A percentile compares a stretch with the other conserved stretches of the same genome.
Conservation (phyloP, 192 early-diverging fungal genomes). For the Podila clonocystis region DNA sequence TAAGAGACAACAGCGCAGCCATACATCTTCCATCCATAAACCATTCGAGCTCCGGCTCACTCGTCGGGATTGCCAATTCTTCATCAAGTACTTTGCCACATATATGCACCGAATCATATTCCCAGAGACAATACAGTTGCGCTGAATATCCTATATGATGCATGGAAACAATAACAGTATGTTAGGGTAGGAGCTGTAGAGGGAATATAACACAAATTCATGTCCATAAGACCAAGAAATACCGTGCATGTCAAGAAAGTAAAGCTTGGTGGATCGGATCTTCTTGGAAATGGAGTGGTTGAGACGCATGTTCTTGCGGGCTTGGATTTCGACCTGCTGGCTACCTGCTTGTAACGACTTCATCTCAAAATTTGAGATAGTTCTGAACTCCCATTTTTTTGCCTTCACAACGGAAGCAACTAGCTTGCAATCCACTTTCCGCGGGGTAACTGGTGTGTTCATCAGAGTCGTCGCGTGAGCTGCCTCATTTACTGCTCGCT, state of each 20-base stretch:
- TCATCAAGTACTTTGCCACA: slow-evolving; percentile 22
- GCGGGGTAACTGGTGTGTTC: no score
- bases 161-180: slow-evolving; percentile 7
- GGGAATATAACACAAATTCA: slow-evolving; percentile 2
- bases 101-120: slow-evolving; percentile 22
- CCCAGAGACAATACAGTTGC: slow-evolving; percentile 32
- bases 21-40: slow-evolving; percentile 20
- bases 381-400: slow-evolving; percentile 22
- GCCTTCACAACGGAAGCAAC: slow-evolving; percentile 27
- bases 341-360: slow-evolving; percentile 11
- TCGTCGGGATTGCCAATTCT: slow-evolving; percentile 30
- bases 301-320: not conserved
- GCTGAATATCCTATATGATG: slow-evolving; percentile 20
- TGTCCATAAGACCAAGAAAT: slow-evolving; percentile 4
- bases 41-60: slow-evolving; percentile 27
- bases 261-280: slow-evolving; percentile 9
- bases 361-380: slow-evolving; percentile 28
- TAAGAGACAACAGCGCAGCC: slow-evolving; percentile 14
- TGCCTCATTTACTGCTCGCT: no score
- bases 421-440: slow-evolving; percentile 26
- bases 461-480: no score
- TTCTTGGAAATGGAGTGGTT: slow-evolving; percentile 1
- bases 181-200: slow-evolving; percentile 1
- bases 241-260: slow-evolving; percentile 30
- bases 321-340: slow-evolving; percentile 14